These are phyloP conservation scores for Trichoderma asperelloides DNA, from an alignment of 495 filamentous ascomycete genomes.

Conservation along the genomic window DNA sequence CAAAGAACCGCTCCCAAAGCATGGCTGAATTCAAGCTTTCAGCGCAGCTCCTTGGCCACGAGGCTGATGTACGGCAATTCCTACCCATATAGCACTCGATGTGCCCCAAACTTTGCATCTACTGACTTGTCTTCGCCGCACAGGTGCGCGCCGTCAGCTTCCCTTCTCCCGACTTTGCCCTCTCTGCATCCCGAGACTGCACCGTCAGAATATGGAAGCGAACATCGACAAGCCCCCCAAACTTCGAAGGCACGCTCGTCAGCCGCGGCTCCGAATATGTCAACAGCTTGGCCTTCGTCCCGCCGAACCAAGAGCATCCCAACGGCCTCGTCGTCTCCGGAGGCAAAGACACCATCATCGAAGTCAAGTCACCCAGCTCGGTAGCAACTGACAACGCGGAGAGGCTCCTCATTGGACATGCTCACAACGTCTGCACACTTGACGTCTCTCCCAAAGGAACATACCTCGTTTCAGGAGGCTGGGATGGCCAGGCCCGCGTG, in stretches of 20 bases:
- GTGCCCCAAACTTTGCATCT: conserved; percentile 1
- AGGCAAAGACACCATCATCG: conserved; percentile 86
- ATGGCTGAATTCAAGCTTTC: conserved; percentile 69
- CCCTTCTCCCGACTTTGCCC: conserved; percentile 57
- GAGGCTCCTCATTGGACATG: conserved; percentile 77
- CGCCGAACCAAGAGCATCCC: conserved; percentile 58
- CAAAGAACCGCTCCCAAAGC: conserved; percentile 1
- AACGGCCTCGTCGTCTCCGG: conserved; percentile 80
- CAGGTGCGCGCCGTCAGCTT: conserved; percentile 88
- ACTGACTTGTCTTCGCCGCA: conserved; percentile 9
- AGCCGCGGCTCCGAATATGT: conserved; percentile 73
- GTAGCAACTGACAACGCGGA: conserved; percentile 64
- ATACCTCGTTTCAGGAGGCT: conserved; percentile 84
- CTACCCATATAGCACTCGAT: no score
- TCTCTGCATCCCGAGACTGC: conserved; percentile 84
- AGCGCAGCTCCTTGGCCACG: conserved; percentile 68
- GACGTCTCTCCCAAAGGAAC: conserved; percentile 62
- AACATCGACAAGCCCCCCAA: conserved; percentile 48
- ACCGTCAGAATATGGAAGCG: conserved; percentile 82
- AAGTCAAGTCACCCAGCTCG: conserved; percentile 62
- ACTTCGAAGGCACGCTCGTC: conserved; percentile 66
- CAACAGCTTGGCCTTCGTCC: conserved; percentile 71
- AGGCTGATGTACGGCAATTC: conserved; percentile 62
- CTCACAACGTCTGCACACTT: conserved; percentile 76
- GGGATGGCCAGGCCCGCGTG: conserved; percentile 78